Percentiles rank a stretch among this genome's conserved stretches.
Evolutionary conservation across 2,329 filamentous ascomycete genomes (phyloP).

Genomic region (Periconia digitata): DNA sequence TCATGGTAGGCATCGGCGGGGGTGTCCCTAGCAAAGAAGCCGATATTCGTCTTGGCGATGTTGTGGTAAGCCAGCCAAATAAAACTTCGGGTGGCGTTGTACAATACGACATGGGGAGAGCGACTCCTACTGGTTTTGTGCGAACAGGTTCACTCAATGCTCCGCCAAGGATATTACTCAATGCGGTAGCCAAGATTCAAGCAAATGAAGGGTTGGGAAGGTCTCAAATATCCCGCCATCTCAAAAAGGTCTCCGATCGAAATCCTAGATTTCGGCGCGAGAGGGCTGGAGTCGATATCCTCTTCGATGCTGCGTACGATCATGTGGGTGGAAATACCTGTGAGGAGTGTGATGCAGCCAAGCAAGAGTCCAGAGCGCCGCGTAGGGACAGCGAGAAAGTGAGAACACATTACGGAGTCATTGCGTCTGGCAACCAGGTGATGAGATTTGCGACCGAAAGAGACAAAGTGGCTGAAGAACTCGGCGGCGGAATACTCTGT

Average conservation of each 20-base stretch:
- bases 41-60: constrained; percentile 14
- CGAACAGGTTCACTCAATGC: constrained; percentile 1
- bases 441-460: constrained; percentile 3
- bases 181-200: constrained; percentile 4
- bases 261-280: constrained; percentile 7
- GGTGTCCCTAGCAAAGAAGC: constrained; percentile 8
- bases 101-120: constrained; percentile 6
- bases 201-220: neutral
- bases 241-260: constrained; percentile 6
- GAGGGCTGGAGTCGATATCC: constrained; percentile 8
- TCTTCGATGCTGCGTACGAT: constrained; percentile 14
- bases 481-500: constrained; percentile 14
- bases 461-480: constrained; percentile 7
- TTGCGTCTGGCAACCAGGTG: constrained; percentile 6
- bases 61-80: constrained; percentile 11
- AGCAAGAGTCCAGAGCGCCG: neutral
- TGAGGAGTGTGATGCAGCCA: constrained; percentile 5
- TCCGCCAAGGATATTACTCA: constrained; percentile 4
- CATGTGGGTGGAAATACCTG: constrained; percentile 8
- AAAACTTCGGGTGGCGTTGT: constrained; percentile 11
- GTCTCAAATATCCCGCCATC: constrained; percentile 1
- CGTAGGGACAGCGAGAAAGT: constrained; percentile 1
- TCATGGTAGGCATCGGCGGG: constrained; percentile 33
- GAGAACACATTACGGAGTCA: constrained; percentile 7
- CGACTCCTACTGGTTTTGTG: constrained; percentile 1